Evolutionary conservation across 495 filamentous ascomycete genomes (phyloP).

Genomic region (Astrocystis sublimbata): DNA sequence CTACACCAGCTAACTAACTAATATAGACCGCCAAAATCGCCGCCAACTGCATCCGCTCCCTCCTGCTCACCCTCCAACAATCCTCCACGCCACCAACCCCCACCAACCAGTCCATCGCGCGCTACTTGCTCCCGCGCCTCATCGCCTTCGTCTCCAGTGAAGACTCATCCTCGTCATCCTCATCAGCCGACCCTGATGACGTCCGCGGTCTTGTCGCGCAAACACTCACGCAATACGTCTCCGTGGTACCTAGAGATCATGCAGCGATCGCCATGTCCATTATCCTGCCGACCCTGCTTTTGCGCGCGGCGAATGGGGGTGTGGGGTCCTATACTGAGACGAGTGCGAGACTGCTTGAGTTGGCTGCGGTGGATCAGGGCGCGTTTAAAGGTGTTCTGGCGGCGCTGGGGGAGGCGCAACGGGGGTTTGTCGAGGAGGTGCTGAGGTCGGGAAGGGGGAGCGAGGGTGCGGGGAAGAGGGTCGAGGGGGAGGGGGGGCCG

Average conservation of each 20-base stretch:
- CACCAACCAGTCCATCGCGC: slow-evolving; percentile 71
- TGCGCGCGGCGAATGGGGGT: slow-evolving; percentile 59
- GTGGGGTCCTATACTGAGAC: slow-evolving; percentile 67
- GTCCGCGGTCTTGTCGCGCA: slow-evolving; percentile 68
- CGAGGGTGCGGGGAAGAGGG: slow-evolving; percentile 36
- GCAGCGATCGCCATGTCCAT: slow-evolving; percentile 65
- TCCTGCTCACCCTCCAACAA: too few relatives aligned
- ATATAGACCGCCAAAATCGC: slow-evolving; percentile 79
- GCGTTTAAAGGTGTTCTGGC: slow-evolving; percentile 76
- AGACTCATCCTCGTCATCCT: too few relatives aligned
- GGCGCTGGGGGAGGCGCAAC: slow-evolving; percentile 68
- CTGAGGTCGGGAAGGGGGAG: slow-evolving; percentile 59
- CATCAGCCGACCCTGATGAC: slow-evolving; percentile 74
- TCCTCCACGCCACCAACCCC: slow-evolving; percentile 61
- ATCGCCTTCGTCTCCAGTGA: slow-evolving; percentile 71
- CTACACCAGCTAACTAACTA: slow-evolving; percentile 25
- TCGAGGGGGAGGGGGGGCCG: slow-evolving; percentile 61
- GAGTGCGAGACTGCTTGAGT: slow-evolving; percentile 71
- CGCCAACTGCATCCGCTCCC: slow-evolving; percentile 79
- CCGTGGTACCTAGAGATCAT: slow-evolving; percentile 50
- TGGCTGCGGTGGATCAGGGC: slow-evolving; percentile 71
- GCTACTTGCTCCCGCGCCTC: slow-evolving; percentile 74
- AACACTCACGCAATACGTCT: slow-evolving; percentile 70
- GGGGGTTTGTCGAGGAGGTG: slow-evolving; percentile 78
- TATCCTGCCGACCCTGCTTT: slow-evolving; percentile 76